These are phyloP conservation scores for Dichomitus squalens DNA, from an alignment of 1,284 basidiomycete species.

Conservation along the genomic window DNA sequence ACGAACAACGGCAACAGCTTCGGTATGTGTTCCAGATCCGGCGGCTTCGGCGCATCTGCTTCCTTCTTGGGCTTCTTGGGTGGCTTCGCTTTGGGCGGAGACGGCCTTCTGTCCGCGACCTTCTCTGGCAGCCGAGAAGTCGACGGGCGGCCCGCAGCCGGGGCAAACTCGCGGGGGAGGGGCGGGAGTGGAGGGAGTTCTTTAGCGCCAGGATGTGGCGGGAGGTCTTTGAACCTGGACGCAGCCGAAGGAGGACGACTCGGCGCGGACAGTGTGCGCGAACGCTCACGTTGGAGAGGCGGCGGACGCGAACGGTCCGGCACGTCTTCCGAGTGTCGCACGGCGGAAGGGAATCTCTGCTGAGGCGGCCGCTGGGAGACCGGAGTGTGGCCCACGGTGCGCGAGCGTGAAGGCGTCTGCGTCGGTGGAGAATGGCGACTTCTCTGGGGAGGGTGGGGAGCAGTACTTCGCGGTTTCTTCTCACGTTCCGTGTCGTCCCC, in stretches of 20 bases:
- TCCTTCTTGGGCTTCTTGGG: constrained; percentile 32
- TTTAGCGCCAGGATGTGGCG: background rate
- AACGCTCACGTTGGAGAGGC: background rate
- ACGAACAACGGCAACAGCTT: constrained; percentile 83
- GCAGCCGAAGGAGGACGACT: constrained; percentile 3
- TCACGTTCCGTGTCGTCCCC: constrained; percentile 34
- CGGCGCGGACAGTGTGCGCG: background rate
- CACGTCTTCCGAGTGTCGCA: constrained; percentile 8
- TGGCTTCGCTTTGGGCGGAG: constrained; percentile 9
- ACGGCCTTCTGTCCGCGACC: constrained; percentile 8
- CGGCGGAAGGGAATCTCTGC: background rate
- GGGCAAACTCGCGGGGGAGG: constrained; percentile 8
- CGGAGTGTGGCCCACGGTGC: constrained; percentile 31
- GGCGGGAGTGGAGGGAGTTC: constrained; percentile 1
- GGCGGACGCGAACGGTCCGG: background rate
- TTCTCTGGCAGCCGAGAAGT: constrained; percentile 15
- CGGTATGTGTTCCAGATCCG: constrained; percentile 78
- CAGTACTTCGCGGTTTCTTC: constrained; percentile 21
- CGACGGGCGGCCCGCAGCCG: background rate
- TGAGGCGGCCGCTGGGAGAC: constrained; percentile 9
- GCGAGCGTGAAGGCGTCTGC: constrained; percentile 24
- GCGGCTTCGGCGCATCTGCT: constrained; percentile 60
- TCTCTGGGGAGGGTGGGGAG: background rate
- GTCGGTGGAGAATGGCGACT: background rate
- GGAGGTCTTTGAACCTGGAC: constrained; percentile 11